These are phyloP conservation scores for Evernia prunastri DNA, from an alignment of 495 filamentous ascomycete species.

Conservation along the genomic window DNA sequence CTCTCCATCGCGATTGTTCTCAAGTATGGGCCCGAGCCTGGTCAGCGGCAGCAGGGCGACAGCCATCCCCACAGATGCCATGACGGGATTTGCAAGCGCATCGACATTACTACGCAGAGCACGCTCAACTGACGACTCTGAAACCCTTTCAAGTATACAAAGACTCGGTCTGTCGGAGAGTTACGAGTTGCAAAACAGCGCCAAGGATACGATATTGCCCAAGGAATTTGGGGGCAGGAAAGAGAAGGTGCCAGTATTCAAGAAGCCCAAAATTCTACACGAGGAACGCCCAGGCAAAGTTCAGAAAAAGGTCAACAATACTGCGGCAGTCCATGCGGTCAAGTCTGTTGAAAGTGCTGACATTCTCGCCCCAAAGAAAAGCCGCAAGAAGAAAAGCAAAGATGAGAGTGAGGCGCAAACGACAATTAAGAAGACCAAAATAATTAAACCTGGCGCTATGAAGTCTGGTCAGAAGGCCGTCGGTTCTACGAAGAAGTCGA, in stretches of 20 bases:
- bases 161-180: neutral
- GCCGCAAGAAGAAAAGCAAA: conserved; percentile 18
- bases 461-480: conserved; percentile 2
- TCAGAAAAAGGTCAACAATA: neutral
- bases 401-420: conserved; percentile 14
- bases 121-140: conserved; percentile 6
- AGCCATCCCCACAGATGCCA: conserved; percentile 31
- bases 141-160: neutral
- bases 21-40: conserved; percentile 31
- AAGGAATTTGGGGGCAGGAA: conserved; percentile 8
- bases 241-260: conserved; percentile 6
- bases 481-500: neutral
- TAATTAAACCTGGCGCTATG: conserved; percentile 19
- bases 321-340: neutral
- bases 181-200: neutral
- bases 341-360: neutral
- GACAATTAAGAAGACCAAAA: conserved; percentile 23
- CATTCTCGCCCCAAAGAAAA: conserved; percentile 13
- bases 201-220: conserved; percentile 1
- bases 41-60: conserved; percentile 32
- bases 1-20: conserved; percentile 36
- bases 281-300: neutral
- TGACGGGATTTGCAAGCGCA: conserved; percentile 38
- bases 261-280: neutral
- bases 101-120: conserved; percentile 30